Evolutionary conservation across 2,329 filamentous ascomycete species (phyloP).

Genomic region (Alternaria burnsii): DNA sequence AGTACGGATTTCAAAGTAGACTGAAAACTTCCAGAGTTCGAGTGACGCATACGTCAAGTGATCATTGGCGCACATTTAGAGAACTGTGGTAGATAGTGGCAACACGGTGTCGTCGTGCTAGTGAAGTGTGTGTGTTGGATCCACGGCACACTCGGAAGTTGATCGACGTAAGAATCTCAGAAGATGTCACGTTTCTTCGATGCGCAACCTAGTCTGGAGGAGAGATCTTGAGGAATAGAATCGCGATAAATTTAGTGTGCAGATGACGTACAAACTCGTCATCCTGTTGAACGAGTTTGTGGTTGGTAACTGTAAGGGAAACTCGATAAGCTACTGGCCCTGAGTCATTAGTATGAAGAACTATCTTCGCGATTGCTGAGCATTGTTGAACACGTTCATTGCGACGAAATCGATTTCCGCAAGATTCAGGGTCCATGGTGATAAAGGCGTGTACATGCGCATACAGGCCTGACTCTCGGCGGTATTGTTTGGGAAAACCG

Average conservation of each 20-base stretch:
- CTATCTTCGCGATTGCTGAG: not conserved
- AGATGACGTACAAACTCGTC: not conserved
- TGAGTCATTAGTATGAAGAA: not conserved
- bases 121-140: not conserved
- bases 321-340: not conserved
- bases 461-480: constrained; percentile 7
- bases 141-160: not conserved
- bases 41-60: not conserved
- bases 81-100: not conserved
- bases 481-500: not conserved
- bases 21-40: not conserved
- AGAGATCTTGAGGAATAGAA: not conserved
- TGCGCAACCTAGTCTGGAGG: not conserved
- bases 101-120: not conserved
- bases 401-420: not conserved
- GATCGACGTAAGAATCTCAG: not conserved
- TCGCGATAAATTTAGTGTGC: not conserved
- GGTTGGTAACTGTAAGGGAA: not conserved
- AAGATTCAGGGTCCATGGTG: not conserved
- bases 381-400: not conserved
- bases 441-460: constrained; percentile 1
- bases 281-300: not conserved
- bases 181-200: not conserved
- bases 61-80: not conserved
- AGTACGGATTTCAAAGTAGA: not conserved